Base-by-base conservation (phyloP, 164 flowering plant species). In the Vitis rupestris region DNA sequence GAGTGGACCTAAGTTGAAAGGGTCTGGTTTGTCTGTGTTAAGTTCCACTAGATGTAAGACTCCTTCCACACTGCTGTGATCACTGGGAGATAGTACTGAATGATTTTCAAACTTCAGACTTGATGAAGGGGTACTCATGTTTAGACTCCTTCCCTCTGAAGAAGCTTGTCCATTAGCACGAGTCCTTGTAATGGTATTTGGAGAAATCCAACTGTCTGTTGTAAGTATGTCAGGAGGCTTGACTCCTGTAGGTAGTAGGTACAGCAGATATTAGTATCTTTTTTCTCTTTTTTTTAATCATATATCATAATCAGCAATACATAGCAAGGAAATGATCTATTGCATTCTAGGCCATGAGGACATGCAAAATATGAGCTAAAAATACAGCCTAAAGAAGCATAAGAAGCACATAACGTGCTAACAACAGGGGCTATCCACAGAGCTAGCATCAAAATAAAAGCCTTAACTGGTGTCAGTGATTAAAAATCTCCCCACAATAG, bases 211-310 rank as follows among this genome's bases (percentile, higher is more conserved):
- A 70, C 84, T 79, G 68, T 82, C 81, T 44, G 64, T 71, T 3
- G 83, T 71, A 57, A 90, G 78, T 70, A 90, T 71, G 52, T 93
- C 90, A 16, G 98, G 55, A 95, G 91, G 82, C 94, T 90, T 1
- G 98, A 90, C 69, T 95, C 98, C 99, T 95, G 84, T 63, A 76
- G 23, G 44, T 31, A 31, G 44, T 31, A 31, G 44, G 61, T 5
- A 70, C 48, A 8, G 11, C 31, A 61, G 50, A 63, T 50, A 64
- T 48, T 47, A 58, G 57, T 59, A 31, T 31, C 6, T 31, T 31
- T 31, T 31, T 3, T 31, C 44, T 31, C 44, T 31, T 31, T 31
- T 3, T 6, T 31, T 31, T 31, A 3, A 31, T 31, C 6, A 6
- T 31, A 6, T 31, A 31, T 31, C 44, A 31, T 31, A 31, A 31